phyloP scores from a whole-genome alignment of 345 rosid genomes.

The Citrus cavaleriei region DNA sequence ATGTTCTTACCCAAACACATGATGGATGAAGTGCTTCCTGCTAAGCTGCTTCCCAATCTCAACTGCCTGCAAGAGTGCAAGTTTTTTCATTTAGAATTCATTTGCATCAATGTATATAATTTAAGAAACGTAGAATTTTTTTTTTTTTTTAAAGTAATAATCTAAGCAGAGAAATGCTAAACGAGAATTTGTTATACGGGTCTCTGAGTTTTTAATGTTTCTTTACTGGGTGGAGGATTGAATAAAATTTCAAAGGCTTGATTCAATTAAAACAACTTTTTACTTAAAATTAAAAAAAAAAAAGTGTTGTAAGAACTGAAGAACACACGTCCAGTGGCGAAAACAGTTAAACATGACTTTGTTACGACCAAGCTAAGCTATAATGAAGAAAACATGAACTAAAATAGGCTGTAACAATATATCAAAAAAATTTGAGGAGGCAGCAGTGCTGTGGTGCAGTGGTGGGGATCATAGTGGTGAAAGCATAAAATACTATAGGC shows the following conservation, averaged over 20 bases:
- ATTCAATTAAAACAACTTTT: not conserved
- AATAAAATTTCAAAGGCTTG: not conserved
- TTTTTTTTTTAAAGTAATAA: not conserved
- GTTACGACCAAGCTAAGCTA: no score
- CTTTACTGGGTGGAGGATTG: not conserved
- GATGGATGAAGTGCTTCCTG: slow-evolving; percentile 79
- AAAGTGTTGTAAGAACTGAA: not conserved
- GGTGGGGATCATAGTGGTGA: no score
- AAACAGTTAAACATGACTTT: no score
- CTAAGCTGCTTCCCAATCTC: slow-evolving; percentile 71
- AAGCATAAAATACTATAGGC: fast-evolving
- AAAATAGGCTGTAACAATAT: no score
- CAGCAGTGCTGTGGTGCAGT: no score
- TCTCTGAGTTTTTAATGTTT: not conserved
- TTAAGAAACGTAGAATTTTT: not conserved
- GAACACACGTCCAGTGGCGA: no score
- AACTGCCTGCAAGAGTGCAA: slow-evolving; percentile 43
- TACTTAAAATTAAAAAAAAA: no score
- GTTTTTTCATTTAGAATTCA: not conserved
- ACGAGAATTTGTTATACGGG: not conserved
- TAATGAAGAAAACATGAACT: no score
- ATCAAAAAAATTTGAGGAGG: no score
- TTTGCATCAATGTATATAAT: not conserved
- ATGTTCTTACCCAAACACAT: slow-evolving; percentile 70
- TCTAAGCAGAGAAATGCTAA: not conserved